Conservation (phyloP, 2,329 filamentous ascomycete genomes). For the Trichophaea hybrida region DNA sequence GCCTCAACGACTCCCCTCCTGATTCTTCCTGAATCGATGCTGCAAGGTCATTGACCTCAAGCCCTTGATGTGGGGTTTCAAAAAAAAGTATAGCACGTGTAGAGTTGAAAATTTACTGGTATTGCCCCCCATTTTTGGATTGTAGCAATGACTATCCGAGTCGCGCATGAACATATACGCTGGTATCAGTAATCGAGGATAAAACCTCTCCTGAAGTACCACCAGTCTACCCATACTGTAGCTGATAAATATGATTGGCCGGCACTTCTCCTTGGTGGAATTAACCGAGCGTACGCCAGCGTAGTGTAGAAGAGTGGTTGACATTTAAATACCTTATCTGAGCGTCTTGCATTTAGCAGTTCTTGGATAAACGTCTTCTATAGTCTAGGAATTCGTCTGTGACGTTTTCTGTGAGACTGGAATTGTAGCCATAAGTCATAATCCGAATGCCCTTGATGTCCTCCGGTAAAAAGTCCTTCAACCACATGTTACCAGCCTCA, state of each 20-base stretch:
- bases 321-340: not conserved
- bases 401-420: too few species aligned
- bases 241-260: constrained; percentile 2
- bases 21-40: not conserved
- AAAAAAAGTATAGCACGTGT: not conserved
- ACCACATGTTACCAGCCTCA: too few species aligned
- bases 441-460: too few species aligned
- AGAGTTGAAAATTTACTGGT: not conserved
- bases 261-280: not conserved
- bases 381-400: too few species aligned
- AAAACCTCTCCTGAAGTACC: not conserved
- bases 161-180: not conserved
- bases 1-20: not conserved
- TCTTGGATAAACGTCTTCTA: too few species aligned
- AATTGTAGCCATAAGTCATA: too few species aligned
- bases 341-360: not conserved
- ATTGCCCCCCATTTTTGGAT: not conserved
- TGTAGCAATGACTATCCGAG: not conserved
- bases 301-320: too few species aligned
- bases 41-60: not conserved
- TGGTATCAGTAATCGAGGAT: not conserved
- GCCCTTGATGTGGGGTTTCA: not conserved
- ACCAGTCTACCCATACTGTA: constrained; percentile 4
- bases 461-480: too few species aligned
- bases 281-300: too few species aligned